Conservation (phyloP, 2,329 filamentous ascomycete species). For the Alternaria solani region DNA sequence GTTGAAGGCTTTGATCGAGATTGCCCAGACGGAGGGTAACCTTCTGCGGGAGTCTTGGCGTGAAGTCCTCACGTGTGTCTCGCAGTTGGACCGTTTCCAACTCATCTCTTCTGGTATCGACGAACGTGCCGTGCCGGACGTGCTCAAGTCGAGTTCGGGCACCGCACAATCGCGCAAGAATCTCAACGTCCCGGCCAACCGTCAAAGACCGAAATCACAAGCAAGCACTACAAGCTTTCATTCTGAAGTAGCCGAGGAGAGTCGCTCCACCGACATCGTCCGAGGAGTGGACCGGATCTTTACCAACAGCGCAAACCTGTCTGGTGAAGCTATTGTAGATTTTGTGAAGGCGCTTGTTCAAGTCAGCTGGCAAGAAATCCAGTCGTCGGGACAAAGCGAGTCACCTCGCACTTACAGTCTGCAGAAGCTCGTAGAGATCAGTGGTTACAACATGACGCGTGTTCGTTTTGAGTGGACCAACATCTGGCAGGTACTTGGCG, state of each 20-base stretch:
- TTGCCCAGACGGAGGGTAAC: slow-evolving; percentile 93
- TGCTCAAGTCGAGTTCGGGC: slow-evolving; percentile 75
- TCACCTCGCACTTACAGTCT: slow-evolving; percentile 95
- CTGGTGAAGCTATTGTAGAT: slow-evolving; percentile 92
- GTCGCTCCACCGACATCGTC: slow-evolving; percentile 90
- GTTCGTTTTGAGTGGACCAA: slow-evolving; percentile 98
- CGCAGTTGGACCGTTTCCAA: slow-evolving; percentile 93
- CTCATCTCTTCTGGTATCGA: slow-evolving; percentile 94
- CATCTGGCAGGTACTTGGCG: slow-evolving; percentile 96
- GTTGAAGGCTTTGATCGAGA: slow-evolving; percentile 86
- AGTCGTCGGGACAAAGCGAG: slow-evolving; percentile 94
- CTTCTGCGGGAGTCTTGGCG: slow-evolving; percentile 90
- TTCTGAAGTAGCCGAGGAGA: slow-evolving; percentile 87
- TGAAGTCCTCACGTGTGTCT: slow-evolving; percentile 93
- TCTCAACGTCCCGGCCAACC: slow-evolving; percentile 66
- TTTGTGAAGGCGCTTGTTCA: slow-evolving; percentile 93
- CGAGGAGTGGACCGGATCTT: slow-evolving; percentile 95
- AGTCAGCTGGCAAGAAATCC: slow-evolving; percentile 99
- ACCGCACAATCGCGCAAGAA: slow-evolving; percentile 69
- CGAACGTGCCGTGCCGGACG: slow-evolving; percentile 89
- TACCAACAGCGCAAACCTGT: slow-evolving; percentile 91
- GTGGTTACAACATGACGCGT: slow-evolving; percentile 99
- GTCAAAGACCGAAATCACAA: slow-evolving; percentile 57
- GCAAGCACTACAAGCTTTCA: slow-evolving; percentile 62
- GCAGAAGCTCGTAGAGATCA: slow-evolving; percentile 98